These are phyloP conservation scores for Ceraceosorus guamensis DNA, from an alignment of 1,284 basidiomycete genomes.

Conservation along the genomic window DNA sequence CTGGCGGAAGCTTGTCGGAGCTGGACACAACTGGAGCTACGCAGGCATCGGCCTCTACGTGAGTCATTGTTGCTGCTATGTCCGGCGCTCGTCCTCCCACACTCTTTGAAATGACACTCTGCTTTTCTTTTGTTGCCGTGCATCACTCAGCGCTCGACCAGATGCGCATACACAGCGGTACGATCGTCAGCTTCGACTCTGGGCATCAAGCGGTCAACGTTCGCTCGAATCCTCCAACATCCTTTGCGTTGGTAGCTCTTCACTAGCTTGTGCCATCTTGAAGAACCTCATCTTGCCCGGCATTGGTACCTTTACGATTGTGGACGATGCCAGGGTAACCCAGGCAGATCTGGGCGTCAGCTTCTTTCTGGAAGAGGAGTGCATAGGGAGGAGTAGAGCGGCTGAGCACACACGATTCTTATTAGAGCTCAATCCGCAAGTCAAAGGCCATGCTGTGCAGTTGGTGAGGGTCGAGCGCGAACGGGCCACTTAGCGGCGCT, in stretches of 20 bases:
- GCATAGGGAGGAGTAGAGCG: conserved; percentile 72
- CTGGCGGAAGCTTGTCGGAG: too few species aligned
- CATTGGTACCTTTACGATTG: conserved; percentile 79
- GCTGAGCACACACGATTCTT: conserved; percentile 71
- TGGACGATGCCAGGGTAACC: conserved; percentile 62
- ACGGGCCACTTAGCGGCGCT: background rate
- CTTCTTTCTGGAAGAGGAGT: conserved; percentile 75
- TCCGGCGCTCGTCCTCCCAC: too few species aligned
- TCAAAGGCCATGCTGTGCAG: conserved; percentile 64
- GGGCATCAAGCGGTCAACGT: conserved; percentile 88
- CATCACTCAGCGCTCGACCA: too few species aligned
- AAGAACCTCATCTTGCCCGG: conserved; percentile 95
- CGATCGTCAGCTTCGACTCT: conserved; percentile 60
- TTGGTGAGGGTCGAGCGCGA: conserved; percentile 49
- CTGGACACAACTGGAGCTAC: too few species aligned
- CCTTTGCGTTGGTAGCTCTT: conserved; percentile 70
- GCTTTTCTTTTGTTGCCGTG: too few species aligned
- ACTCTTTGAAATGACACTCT: too few species aligned
- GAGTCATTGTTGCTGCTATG: too few species aligned
- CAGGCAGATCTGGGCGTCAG: conserved; percentile 83
- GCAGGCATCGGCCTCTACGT: too few species aligned
- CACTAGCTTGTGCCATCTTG: conserved; percentile 74
- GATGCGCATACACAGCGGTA: conserved; percentile 44
- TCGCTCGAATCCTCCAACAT: conserved; percentile 78
- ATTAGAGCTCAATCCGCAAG: conserved; percentile 78